A percentile compares a stretch with the other conserved stretches of the same genome.
These are phyloP conservation scores for Taphrina wiesneri DNA, from an alignment of 1,139 yeast genomes.

Conservation along the genomic window DNA sequence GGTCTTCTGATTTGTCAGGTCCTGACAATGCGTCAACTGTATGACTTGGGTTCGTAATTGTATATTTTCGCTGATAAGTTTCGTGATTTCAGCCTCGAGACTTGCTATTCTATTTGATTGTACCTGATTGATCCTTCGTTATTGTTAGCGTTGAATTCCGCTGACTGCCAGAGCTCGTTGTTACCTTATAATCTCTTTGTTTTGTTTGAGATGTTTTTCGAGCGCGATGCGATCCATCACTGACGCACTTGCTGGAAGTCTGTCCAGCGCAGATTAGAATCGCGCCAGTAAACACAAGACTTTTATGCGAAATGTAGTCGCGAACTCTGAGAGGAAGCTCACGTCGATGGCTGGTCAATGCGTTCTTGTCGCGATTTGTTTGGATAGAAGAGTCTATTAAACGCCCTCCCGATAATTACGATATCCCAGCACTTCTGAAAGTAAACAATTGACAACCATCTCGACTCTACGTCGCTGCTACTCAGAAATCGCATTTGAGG, in stretches of 20 bases:
- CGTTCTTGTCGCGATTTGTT: not conserved
- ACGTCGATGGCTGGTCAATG: slow-evolving; percentile 1
- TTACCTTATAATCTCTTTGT: slow-evolving; percentile 27
- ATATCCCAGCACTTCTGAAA: not conserved
- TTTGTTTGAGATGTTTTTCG: slow-evolving; percentile 28
- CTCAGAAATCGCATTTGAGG: not conserved
- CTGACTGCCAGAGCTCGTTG: not conserved
- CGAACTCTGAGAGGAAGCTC: not conserved
- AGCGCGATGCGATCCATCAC: slow-evolving; percentile 20
- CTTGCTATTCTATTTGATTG: slow-evolving; percentile 25
- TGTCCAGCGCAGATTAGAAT: not conserved
- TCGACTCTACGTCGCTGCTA: not conserved
- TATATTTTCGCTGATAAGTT: slow-evolving; percentile 15
- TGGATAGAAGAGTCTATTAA: not conserved
- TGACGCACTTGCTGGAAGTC: not conserved
- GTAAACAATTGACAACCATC: slow-evolving; percentile 17
- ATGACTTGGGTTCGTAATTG: slow-evolving; percentile 21
- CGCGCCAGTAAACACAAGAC: not conserved
- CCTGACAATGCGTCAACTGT: slow-evolving; percentile 11
- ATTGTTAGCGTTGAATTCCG: not conserved
- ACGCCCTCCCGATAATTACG: not conserved
- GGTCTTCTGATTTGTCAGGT: slow-evolving; percentile 7
- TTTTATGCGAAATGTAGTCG: not conserved
- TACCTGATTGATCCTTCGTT: slow-evolving; percentile 13
- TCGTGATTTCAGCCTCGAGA: slow-evolving; percentile 16